Evolutionary conservation across 2,329 filamentous ascomycete species (phyloP).

Genomic region (Claviceps purpurea): DNA sequence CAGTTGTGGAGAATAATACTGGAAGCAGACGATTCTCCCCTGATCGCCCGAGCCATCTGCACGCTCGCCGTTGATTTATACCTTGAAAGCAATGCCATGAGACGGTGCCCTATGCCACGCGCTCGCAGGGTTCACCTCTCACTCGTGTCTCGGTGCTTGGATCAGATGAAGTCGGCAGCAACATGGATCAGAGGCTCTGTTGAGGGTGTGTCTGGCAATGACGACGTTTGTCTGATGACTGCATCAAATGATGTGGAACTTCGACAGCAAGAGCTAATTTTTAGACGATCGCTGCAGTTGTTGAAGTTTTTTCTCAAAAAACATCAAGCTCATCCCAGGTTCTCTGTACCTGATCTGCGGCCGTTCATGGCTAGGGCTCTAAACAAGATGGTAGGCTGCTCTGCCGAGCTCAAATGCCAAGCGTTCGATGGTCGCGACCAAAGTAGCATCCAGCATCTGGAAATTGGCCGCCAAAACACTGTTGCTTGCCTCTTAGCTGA

Average conservation of each 20-base stretch:
- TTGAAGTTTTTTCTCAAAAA: slow-evolving; percentile 53
- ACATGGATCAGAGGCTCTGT: slow-evolving; percentile 32
- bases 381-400: slow-evolving; percentile 45
- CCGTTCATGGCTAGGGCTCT: slow-evolving; percentile 38
- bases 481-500: slow-evolving; percentile 54
- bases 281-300: slow-evolving; percentile 55
- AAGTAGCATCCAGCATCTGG: slow-evolving; percentile 47
- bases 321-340: slow-evolving; percentile 47
- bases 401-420: slow-evolving; percentile 59
- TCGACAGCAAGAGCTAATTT: slow-evolving; percentile 40
- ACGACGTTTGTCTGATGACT: slow-evolving; percentile 40
- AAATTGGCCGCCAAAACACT: slow-evolving; percentile 59
- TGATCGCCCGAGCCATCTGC: slow-evolving; percentile 55
- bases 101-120: slow-evolving; percentile 32
- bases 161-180: slow-evolving; percentile 53
- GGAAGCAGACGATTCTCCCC: slow-evolving; percentile 47
- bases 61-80: slow-evolving; percentile 62
- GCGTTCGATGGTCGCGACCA: slow-evolving; percentile 50
- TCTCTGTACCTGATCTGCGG: slow-evolving; percentile 44
- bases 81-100: slow-evolving; percentile 42
- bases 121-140: slow-evolving; percentile 50
- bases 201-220: slow-evolving; percentile 27
- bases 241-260: slow-evolving; percentile 34
- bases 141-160: slow-evolving; percentile 60
- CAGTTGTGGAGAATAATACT: slow-evolving; percentile 77